Conservation (phyloP, 495 filamentous ascomycete genomes). For the Talaromyces wortmannii region DNA sequence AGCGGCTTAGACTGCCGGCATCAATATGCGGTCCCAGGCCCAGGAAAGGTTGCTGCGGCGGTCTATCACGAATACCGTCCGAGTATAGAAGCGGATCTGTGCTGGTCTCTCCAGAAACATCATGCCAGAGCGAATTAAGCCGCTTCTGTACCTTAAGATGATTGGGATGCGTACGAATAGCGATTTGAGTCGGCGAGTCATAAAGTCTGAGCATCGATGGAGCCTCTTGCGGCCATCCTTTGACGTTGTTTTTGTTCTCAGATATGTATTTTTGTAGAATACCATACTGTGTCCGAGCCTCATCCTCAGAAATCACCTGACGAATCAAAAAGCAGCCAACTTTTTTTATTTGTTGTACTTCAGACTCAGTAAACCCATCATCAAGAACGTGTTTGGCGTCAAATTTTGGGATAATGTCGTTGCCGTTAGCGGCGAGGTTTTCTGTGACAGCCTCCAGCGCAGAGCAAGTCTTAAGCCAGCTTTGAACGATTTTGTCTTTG, state of each 20-base stretch:
- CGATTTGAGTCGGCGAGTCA: conserved; percentile 1
- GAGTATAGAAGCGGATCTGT: neutral
- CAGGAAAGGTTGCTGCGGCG: neutral
- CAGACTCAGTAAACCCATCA: neutral
- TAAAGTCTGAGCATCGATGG: neutral
- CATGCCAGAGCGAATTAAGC: neutral
- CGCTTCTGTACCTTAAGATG: neutral
- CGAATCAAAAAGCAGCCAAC: neutral
- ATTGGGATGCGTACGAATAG: neutral
- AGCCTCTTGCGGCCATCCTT: neutral
- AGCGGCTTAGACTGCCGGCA: conserved; percentile 2
- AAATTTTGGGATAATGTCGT: neutral
- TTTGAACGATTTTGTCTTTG: neutral
- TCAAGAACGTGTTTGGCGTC: neutral
- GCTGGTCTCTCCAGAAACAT: neutral
- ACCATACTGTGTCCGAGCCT: neutral
- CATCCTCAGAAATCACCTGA: neutral
- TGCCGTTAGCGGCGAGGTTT: neutral
- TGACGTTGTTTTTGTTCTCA: neutral
- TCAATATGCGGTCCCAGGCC: conserved; percentile 4
- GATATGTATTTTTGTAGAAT: neutral
- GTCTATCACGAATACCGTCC: neutral
- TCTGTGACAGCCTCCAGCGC: neutral
- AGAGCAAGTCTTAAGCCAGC: neutral
- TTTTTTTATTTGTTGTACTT: neutral